Conservation (phyloP, 768 basidiomycete genomes). For the Exsudoporus frostii region DNA sequence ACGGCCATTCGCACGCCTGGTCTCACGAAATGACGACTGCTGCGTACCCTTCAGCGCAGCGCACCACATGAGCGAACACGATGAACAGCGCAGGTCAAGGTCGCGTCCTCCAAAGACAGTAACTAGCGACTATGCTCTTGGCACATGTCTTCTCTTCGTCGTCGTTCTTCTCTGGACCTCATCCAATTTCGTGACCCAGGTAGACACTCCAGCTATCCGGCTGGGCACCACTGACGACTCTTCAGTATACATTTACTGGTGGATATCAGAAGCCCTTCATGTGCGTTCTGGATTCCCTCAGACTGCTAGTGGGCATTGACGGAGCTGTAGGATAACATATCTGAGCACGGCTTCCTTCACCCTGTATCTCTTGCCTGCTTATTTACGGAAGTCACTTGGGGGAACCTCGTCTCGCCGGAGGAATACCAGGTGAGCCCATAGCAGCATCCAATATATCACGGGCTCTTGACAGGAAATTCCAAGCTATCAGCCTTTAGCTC, state of each 20-base stretch:
- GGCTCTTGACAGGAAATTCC: neutral
- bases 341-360: slow-evolving; percentile 88
- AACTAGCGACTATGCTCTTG: slow-evolving; percentile 45
- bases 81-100: slow-evolving; percentile 14
- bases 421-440: slow-evolving; percentile 9
- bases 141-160: slow-evolving; percentile 64
- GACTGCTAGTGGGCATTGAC: slow-evolving; percentile 2
- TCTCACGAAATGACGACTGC: neutral
- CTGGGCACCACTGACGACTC: slow-evolving; percentile 6
- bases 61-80: slow-evolving; percentile 18
- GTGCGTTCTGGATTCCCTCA: slow-evolving; percentile 37
- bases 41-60: neutral
- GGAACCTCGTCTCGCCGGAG: neutral
- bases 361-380: slow-evolving; percentile 70
- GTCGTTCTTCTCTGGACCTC: slow-evolving; percentile 88
- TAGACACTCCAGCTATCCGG: slow-evolving; percentile 19
- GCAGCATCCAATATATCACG: neutral
- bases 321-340: slow-evolving; percentile 70
- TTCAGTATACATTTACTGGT: slow-evolving; percentile 48
- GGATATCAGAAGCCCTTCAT: slow-evolving; percentile 91
- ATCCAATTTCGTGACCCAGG: slow-evolving; percentile 87
- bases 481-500: slow-evolving; percentile 28
- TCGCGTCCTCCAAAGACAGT: slow-evolving; percentile 3
- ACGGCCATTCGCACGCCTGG: slow-evolving; percentile 10
- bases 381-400: slow-evolving; percentile 34